Evolutionary conservation across 257 asterid species (phyloP).

Genomic region (Rubia yunnanensis): DNA sequence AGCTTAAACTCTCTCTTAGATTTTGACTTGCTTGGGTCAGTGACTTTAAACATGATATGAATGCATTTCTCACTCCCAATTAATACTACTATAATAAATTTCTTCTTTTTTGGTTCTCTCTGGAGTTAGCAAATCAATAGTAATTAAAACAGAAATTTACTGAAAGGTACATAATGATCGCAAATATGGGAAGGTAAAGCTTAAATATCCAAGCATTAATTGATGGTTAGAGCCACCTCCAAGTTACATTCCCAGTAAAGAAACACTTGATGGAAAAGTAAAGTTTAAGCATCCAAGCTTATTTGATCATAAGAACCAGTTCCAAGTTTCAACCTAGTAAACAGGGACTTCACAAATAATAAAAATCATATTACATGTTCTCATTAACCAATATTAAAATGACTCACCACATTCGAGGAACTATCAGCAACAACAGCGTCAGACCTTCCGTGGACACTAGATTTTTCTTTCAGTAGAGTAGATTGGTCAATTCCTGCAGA

Average conservation of each 20-base stretch:
- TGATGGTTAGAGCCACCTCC: too few species aligned
- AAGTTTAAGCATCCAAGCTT: neutral
- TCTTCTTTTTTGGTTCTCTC: neutral
- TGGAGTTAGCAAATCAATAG: neutral
- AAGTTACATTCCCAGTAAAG: too few species aligned
- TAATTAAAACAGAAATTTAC: neutral
- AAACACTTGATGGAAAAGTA: neutral
- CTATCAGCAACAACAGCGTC: conserved; percentile 50
- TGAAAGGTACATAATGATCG: neutral
- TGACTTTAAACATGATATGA: neutral
- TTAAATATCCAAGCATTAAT: too few species aligned
- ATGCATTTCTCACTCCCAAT: neutral
- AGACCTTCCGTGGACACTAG: conserved; percentile 39
- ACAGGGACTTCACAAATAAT: neutral
- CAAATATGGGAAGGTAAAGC: neutral
- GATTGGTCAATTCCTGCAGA: conserved; percentile 30
- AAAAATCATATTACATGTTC: neutral
- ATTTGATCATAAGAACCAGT: neutral
- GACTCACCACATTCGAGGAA: conserved; percentile 48
- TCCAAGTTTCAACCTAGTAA: neutral
- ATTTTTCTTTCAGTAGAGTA: conserved; percentile 37
- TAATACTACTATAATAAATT: too few species aligned
- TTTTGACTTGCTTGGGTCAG: neutral
- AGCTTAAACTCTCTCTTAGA: neutral
- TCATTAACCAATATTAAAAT: conserved; percentile 1